Evolutionary conservation across 345 rosid species (phyloP).

Genomic region (Murraya paniculata): DNA sequence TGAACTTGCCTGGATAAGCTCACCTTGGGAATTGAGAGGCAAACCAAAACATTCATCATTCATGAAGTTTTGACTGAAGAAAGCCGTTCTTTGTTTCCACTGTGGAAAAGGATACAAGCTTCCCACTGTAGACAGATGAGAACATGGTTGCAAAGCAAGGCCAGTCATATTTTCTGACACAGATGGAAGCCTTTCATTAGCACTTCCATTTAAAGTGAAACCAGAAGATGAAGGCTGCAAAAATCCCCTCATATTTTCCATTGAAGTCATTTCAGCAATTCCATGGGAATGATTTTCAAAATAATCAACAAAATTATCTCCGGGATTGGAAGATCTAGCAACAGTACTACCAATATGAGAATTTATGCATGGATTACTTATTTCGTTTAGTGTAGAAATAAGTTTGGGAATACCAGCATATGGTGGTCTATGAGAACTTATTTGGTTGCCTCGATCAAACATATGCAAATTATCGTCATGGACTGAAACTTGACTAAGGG

Average conservation of each 20-base stretch:
- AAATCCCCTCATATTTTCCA: slow-evolving; percentile 23
- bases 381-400: slow-evolving; percentile 21
- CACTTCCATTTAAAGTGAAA: slow-evolving; percentile 27
- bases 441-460: slow-evolving; percentile 24
- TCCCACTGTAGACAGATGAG: slow-evolving; percentile 22
- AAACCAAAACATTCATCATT: slow-evolving; percentile 33
- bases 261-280: slow-evolving; percentile 25
- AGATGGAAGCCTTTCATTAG: slow-evolving; percentile 22
- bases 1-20: slow-evolving; percentile 40
- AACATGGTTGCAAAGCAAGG: slow-evolving; percentile 24
- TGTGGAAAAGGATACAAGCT: slow-evolving; percentile 21
- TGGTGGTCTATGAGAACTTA: slow-evolving; percentile 6
- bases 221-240: slow-evolving; percentile 24
- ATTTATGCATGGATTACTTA: slow-evolving; percentile 19
- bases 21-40: slow-evolving; percentile 69
- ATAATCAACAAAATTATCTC: slow-evolving; percentile 22
- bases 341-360: slow-evolving; percentile 16
- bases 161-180: slow-evolving; percentile 22
- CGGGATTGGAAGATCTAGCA: slow-evolving; percentile 19
- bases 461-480: slow-evolving; percentile 9
- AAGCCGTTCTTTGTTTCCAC: slow-evolving; percentile 29
- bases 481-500: slow-evolving; percentile 17
- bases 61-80: slow-evolving; percentile 26
- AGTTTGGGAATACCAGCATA: slow-evolving; percentile 21
- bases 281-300: slow-evolving; percentile 24